phyloP scores from a whole-genome alignment of 73 alveolate genomes.

The Symbiodinium natans region DNA sequence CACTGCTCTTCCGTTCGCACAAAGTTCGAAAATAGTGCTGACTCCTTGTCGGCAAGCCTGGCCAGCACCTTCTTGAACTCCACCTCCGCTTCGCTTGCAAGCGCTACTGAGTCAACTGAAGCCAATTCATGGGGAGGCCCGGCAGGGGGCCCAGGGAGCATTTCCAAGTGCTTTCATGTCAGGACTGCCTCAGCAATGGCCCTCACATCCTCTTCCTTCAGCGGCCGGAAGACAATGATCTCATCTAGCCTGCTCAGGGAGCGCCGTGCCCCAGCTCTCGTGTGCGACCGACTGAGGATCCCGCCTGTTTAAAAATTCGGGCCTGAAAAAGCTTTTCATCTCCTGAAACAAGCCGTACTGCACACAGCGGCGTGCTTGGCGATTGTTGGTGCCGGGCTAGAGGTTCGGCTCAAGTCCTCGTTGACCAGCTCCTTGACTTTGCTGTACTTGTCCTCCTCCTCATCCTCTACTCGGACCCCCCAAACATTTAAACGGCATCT shows the following conservation, averaged over 20 bases:
- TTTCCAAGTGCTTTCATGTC: no score
- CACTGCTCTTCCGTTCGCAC: no score
- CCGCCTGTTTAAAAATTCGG: constrained; percentile 94
- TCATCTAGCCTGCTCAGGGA: constrained; percentile 80
- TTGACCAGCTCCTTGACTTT: constrained; percentile 19
- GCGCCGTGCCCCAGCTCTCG: background rate
- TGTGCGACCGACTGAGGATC: background rate
- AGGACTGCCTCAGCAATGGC: constrained; percentile 54
- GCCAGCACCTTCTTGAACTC: constrained; percentile 93
- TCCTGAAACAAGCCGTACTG: constrained; percentile 1
- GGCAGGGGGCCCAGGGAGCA: no score
- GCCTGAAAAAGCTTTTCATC: constrained; percentile 94
- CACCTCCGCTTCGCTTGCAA: constrained; percentile 16
- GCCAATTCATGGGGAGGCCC: background rate
- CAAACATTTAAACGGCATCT: background rate
- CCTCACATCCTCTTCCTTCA: constrained; percentile 78
- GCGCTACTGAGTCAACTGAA: background rate
- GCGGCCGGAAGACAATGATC: constrained; percentile 94
- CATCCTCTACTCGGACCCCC: background rate
- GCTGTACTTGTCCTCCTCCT: constrained; percentile 20
- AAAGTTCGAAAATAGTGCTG: background rate
- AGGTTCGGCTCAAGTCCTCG: background rate
- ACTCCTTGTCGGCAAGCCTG: constrained; percentile 90
- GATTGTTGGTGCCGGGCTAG: no score
- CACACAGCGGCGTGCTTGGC: background rate